These are phyloP conservation scores for Macrophomina phaseolina DNA, from an alignment of 2,329 filamentous ascomycete species.

Conservation along the genomic window DNA sequence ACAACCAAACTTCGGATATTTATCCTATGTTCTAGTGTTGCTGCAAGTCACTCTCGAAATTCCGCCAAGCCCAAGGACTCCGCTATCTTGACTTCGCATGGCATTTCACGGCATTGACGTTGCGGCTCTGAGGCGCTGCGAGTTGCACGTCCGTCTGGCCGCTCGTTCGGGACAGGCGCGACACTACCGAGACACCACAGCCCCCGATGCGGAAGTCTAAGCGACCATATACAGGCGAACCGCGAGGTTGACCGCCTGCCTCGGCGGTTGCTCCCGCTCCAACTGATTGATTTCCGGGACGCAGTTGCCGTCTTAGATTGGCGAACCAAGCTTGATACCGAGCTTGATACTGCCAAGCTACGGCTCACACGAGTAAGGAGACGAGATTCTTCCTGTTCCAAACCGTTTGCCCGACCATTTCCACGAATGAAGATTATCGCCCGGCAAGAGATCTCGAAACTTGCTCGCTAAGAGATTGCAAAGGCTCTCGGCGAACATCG, in stretches of 20 bases:
- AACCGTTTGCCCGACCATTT: background rate
- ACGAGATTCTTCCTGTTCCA: background rate
- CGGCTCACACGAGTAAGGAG: background rate
- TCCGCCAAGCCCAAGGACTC: background rate
- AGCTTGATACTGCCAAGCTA: conserved; percentile 23
- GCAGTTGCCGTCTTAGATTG: background rate
- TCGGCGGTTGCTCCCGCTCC: conserved; percentile 17
- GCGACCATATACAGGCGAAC: conserved; percentile 1
- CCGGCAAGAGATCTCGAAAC: background rate
- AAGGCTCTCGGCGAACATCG: background rate
- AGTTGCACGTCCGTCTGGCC: conserved; percentile 19
- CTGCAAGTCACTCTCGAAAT: background rate
- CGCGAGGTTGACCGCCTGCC: background rate
- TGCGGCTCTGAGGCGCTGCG: conserved; percentile 22
- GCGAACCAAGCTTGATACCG: conserved; percentile 14
- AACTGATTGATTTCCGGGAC: conserved; percentile 16
- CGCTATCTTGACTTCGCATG: background rate
- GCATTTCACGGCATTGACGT: conserved; percentile 19
- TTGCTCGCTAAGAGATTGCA: conserved; percentile 2
- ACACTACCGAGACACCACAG: conserved; percentile 2
- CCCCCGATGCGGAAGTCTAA: conserved; percentile 7
- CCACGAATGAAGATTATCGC: background rate
- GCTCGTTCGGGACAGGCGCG: conserved; percentile 7
- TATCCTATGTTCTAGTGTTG: conserved; percentile 18
- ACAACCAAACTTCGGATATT: conserved; percentile 2